phyloP scores from a whole-genome alignment of 2,329 filamentous ascomycete species.

The Emmonsiellopsis sp. region DNA sequence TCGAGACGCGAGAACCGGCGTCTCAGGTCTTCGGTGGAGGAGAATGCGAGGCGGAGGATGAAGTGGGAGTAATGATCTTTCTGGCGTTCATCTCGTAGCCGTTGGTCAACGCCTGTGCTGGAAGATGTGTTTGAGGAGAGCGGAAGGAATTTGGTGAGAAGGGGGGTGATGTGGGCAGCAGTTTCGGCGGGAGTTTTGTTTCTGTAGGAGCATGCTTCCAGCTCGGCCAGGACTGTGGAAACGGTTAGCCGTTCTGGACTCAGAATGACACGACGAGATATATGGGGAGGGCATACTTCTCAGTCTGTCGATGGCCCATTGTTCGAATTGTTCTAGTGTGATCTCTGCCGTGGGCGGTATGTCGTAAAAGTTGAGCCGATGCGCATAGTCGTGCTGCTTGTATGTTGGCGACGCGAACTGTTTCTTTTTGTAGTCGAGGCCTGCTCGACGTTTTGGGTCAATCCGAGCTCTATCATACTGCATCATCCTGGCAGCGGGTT shows the following conservation, averaged over 20 bases:
- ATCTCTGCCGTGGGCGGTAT: slow-evolving; percentile 87
- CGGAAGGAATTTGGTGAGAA: slow-evolving; percentile 79
- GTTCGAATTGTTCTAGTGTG: slow-evolving; percentile 92
- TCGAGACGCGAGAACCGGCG: slow-evolving; percentile 80
- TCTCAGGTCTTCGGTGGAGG: slow-evolving; percentile 81
- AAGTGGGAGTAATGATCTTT: slow-evolving; percentile 98
- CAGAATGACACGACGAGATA: neutral
- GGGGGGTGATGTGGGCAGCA: slow-evolving; percentile 68
- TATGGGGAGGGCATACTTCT: slow-evolving; percentile 48
- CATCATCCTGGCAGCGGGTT: slow-evolving; percentile 28
- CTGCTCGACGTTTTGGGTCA: slow-evolving; percentile 63
- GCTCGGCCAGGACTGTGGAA: slow-evolving; percentile 29
- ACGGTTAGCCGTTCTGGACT: neutral
- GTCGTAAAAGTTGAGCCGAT: slow-evolving; percentile 87
- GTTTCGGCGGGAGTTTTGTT: slow-evolving; percentile 82
- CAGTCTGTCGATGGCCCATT: slow-evolving; percentile 92
- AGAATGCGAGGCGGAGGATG: slow-evolving; percentile 87
- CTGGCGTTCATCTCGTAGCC: slow-evolving; percentile 63
- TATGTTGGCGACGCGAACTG: slow-evolving; percentile 74
- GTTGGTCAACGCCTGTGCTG: slow-evolving; percentile 39
- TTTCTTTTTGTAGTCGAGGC: slow-evolving; percentile 70
- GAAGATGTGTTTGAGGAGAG: slow-evolving; percentile 66
- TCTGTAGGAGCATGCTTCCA: slow-evolving; percentile 92
- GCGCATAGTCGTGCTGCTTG: slow-evolving; percentile 68
- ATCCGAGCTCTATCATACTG: slow-evolving; percentile 35